Conservation (phyloP, 2,329 filamentous ascomycete species). For the Aspergillus aculeatinus region DNA sequence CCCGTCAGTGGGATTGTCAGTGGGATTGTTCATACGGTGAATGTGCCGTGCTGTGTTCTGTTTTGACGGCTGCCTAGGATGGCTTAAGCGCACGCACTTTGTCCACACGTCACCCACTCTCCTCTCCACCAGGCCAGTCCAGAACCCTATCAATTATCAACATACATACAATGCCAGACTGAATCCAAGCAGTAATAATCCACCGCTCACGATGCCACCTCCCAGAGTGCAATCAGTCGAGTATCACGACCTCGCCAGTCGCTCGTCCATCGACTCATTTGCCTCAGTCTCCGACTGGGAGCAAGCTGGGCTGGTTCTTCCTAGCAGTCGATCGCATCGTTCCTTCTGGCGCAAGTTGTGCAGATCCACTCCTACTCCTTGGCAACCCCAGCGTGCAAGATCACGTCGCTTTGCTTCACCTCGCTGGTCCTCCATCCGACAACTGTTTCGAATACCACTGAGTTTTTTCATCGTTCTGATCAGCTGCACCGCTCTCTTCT, state of each 20-base stretch:
- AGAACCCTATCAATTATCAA: too few species aligned
- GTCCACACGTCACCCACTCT: too few species aligned
- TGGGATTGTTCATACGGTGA: too few species aligned
- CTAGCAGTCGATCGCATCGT: background rate
- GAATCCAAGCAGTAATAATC: too few species aligned
- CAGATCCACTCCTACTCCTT: background rate
- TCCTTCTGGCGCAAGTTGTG: background rate
- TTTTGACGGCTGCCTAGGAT: background rate
- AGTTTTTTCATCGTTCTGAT: conserved; percentile 35
- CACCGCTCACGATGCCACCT: too few species aligned
- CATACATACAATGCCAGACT: too few species aligned
- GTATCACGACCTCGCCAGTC: background rate
- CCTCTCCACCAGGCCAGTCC: too few species aligned
- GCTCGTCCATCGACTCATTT: background rate
- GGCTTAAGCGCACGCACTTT: background rate
- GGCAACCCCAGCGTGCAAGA: background rate
- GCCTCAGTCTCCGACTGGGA: background rate
- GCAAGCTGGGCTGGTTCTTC: background rate
- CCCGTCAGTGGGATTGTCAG: background rate
- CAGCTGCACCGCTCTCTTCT: conserved; percentile 41
- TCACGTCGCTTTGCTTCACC: background rate
- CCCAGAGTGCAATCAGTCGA: background rate
- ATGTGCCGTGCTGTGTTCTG: too few species aligned
- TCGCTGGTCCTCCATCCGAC: background rate
- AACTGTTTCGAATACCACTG: background rate